These are phyloP conservation scores for Cryptococcus sp. DNA, from an alignment of 1,284 basidiomycete genomes.

Conservation along the genomic window DNA sequence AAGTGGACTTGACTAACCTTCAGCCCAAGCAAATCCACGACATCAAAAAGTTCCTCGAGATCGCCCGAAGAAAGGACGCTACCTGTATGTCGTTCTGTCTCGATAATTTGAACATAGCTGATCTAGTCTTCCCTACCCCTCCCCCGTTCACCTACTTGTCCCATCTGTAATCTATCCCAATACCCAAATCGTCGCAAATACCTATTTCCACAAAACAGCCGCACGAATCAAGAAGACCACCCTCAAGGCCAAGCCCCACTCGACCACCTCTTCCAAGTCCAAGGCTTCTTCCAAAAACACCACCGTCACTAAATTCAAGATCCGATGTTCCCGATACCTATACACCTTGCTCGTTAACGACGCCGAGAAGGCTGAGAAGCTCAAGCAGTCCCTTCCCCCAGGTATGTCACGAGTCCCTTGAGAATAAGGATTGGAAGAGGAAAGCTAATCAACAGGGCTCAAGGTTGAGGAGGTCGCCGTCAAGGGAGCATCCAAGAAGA, in stretches of 20 bases:
- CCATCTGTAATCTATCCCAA: background rate
- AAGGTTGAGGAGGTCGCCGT: constrained; percentile 48
- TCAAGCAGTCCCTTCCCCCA: constrained; percentile 91
- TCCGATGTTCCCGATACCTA: constrained; percentile 93
- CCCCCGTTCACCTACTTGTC: too few relatives aligned
- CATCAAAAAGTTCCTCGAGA: constrained; percentile 98
- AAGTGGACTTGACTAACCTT: constrained; percentile 3
- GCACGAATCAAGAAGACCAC: constrained; percentile 94
- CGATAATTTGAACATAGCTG: background rate
- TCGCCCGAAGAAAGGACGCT: constrained; percentile 72
- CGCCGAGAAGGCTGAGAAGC: constrained; percentile 97
- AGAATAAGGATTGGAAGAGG: background rate
- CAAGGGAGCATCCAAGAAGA: constrained; percentile 49
- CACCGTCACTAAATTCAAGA: constrained; percentile 95
- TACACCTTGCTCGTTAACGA: constrained; percentile 96
- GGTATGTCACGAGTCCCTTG: constrained; percentile 55
- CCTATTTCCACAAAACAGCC: constrained; percentile 53
- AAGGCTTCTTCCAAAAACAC: constrained; percentile 58
- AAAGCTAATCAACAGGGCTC: constrained; percentile 25
- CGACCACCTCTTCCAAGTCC: constrained; percentile 39
- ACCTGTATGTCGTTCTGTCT: constrained; percentile 47
- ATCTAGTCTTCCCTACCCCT: background rate
- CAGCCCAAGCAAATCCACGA: constrained; percentile 97
- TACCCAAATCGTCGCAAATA: background rate
- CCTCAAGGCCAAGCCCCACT: constrained; percentile 43